Conservation (phyloP, 768 basidiomycete genomes). For the Suillus hirtellus region DNA sequence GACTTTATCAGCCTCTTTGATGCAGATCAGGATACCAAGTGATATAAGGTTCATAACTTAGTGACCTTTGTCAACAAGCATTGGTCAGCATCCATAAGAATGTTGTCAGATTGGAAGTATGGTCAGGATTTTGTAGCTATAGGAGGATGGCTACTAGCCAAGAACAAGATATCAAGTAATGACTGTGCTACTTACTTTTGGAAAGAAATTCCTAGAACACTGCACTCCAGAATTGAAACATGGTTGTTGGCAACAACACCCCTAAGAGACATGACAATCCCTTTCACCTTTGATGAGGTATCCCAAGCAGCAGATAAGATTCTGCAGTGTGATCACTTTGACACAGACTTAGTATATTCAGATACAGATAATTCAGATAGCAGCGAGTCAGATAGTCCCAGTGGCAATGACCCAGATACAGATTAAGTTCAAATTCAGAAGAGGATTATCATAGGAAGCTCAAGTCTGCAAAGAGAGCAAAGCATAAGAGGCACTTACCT, state of each 20-base stretch:
- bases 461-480: too few relatives aligned
- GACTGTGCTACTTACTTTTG: conserved; percentile 13
- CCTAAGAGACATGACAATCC: not conserved
- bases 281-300: not conserved
- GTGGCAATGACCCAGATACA: not conserved
- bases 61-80: too few relatives aligned
- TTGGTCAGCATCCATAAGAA: too few relatives aligned
- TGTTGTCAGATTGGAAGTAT: not conserved
- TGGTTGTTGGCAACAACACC: conserved; percentile 4
- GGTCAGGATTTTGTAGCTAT: conserved; percentile 13
- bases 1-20: conserved; percentile 15
- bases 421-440: too few relatives aligned
- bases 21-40: not conserved
- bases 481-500: too few relatives aligned
- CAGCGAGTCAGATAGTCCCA: not conserved
- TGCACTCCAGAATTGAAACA: conserved; percentile 3
- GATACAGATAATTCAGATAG: conserved; percentile 10
- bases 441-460: too few relatives aligned
- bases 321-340: conserved; percentile 9
- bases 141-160: conserved; percentile 11
- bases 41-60: too few relatives aligned
- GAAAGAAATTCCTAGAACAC: conserved; percentile 12
- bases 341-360: not conserved
- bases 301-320: not conserved
- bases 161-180: conserved; percentile 5